Base-by-base conservation (phyloP, 208 protist species). In the Crithidia sp. region DNA sequence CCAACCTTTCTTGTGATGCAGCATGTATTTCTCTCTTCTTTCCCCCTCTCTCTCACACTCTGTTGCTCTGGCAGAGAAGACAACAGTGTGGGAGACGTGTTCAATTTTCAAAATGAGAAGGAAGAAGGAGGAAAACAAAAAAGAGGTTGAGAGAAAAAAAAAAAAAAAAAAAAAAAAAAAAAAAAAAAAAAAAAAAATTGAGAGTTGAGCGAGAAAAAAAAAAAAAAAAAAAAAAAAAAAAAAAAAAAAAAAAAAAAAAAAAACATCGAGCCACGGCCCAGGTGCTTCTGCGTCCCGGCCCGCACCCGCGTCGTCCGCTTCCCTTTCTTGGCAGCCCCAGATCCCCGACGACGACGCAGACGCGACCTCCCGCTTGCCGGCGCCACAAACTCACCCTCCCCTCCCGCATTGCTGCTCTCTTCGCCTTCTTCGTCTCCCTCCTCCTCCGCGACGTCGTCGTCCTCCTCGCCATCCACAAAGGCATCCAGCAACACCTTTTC, bases 231-330 rank as follows among this genome's bases (percentile, higher is more conserved):
- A 28, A 2, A 28, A 0, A 1, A 28, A 28, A 28, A 28, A 28
- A 1, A 28, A 28, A 28, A 28, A 1, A 28, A 2, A 28, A 28
- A 1, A 1, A 28, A 28, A n/a, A n/a, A n/a, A n/a, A n/a, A n/a
- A n/a, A n/a, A n/a, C 79, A 86, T 81, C 39, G 89, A 94, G 37
- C 92, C 92, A 9, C 88, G 80, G 4, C 92, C 92, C 17, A 93
- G 70, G 49, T 92, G 70, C 36, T 76, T 84, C 53, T 84, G 82
- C 16, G 86, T 83, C 1, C 86, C 88, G 4, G 76, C 86, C 17
- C 75, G 74, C 37, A 74, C 74, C 36, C 41, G 14, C 13, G 50
- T 50, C 9, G 40, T 66, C 16, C 58, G 53, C 61, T 52, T 55
- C 13, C n/a, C 44, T 9, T 60, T 71, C 10, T 59, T 40, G 9